Evolutionary conservation across 352 stramenopile species (phyloP), one percentile per base, ranked within the genome.

Genomic region (Pythium sukuiense): DNA sequence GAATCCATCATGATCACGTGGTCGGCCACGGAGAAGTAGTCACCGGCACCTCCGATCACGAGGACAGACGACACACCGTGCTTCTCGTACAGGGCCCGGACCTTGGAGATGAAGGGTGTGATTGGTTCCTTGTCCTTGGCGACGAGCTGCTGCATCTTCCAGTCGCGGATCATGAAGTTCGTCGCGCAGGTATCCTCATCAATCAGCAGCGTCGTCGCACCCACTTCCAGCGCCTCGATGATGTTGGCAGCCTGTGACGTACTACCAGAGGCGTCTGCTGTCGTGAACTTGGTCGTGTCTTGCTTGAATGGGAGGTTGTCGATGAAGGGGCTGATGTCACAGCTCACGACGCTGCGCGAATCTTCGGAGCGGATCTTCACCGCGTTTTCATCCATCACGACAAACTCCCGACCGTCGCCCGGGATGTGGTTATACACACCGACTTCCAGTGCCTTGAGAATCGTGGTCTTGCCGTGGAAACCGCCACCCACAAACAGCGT

Each of bases 131-230:
- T 98, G 53, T 98, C 88, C 60, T 89, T 88, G 4, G 94, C 78
- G 1, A 99, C 96, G 6, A 99, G 81, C 65, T 97, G 83, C 79
- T 98, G 95, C 96, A 99, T 99, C 74, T 98, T 97, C 71, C 91
- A 88, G 75, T 99, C 97, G 27, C 97, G 87, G 56, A 98, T 98
- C 96, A 99, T 99, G 63, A 99, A 99, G 71, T 99, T 99, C 26
- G 96, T 99, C 3, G 96, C 96, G 65, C 90, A 98, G 2, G 97
- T 98, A 77, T 99, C 97, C 74, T 99, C 97, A 67, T 99, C 97
- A 39, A 99, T 92, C 6, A 99, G 76, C 32, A 99, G 73, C 39
- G 89, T 97, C 20, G 93, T 93, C 1, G 94, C 86, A 52, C 96
- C 96, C 46, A 97, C 80, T 70, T 96, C 89, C 11, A 97, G 76